Evolutionary conservation across 2,329 filamentous ascomycete species (phyloP).

Genomic region (Drechslera avenae): DNA sequence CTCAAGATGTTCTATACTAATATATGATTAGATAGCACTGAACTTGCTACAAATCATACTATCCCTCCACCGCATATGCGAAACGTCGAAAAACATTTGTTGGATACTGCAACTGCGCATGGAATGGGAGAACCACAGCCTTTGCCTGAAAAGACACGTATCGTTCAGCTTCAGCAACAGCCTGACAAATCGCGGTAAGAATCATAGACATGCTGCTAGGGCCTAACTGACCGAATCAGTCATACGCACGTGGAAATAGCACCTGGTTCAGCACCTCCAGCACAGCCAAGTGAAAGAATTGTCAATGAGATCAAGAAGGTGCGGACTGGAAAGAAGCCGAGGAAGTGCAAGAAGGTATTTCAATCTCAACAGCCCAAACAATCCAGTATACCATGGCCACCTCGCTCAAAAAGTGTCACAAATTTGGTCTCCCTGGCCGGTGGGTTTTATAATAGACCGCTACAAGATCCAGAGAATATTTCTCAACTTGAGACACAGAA

Average conservation of each 20-base stretch:
- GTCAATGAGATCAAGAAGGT: neutral
- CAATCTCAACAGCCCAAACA: slow-evolving; percentile 6
- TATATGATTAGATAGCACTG: neutral
- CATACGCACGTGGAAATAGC: neutral
- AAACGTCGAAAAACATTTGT: neutral
- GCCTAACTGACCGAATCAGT: slow-evolving; percentile 2
- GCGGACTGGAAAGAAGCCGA: neutral
- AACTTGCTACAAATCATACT: neutral
- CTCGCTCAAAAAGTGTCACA: neutral
- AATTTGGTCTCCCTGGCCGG: neutral
- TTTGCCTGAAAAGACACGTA: too few relatives aligned
- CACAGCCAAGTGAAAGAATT: neutral
- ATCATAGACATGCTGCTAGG: neutral
- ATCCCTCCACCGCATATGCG: neutral
- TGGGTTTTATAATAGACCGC: too few relatives aligned
- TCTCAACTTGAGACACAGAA: neutral
- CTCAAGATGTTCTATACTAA: neutral
- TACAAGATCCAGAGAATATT: neutral
- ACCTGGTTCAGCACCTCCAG: neutral
- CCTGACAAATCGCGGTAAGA: neutral
- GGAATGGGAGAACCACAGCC: too few relatives aligned
- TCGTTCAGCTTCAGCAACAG: neutral
- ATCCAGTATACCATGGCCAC: slow-evolving; percentile 5
- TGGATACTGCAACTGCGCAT: neutral
- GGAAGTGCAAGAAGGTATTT: slow-evolving; percentile 3